Evolutionary conservation across 345 rosid genomes (phyloP), one percentile per base, ranked within the genome.

Genomic region (Melaleuca alternifolia): DNA sequence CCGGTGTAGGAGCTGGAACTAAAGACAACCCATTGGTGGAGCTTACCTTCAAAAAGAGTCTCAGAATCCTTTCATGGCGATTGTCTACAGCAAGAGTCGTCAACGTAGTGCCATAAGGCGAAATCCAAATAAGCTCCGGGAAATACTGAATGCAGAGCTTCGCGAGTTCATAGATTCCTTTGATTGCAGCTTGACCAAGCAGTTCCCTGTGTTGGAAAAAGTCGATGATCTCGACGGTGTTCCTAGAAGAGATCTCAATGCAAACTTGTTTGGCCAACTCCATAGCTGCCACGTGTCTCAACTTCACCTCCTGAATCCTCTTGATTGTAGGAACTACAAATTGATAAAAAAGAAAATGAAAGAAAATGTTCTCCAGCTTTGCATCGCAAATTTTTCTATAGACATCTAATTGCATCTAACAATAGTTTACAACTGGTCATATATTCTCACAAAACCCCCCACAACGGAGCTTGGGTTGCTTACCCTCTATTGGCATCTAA

Each of bases 91-190:
- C 57, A 5, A 54, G 57, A 20, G 11, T 21, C 26, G 1, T 21
- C 3, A 54, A 21, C 2, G 57, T 8, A 3, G 10, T 2, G 0
- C 0, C 5, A 18, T 2, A 21, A 21, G 26, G 11, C 2, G 57
- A 20, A 54, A 54, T 54, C 57, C 57, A 54, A 54, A 54, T 54
- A 54, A 54, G 57, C 57, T 54, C 57, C 26, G 57, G 57, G 57
- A 54, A 54, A 7, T 6, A 20, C 0, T 54, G 57, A 54, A 54
- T 54, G 57, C 11, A 8, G 6, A 54, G 26, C 11, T 54, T 54
- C 57, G 20, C 26, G 57, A 54, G 26, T 54, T 54, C 57, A 54
- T 10, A 20, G 11, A 54, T 54, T 6, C 57, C 26, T 7, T 54
- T 54, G 11, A 54, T 3, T 54, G 57, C 10, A 54, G 57, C 57